Evolutionary conservation across 2,329 filamentous ascomycete genomes (phyloP), one percentile per base, ranked within the genome.

Genomic region (Beauveria pseudobassiana): DNA sequence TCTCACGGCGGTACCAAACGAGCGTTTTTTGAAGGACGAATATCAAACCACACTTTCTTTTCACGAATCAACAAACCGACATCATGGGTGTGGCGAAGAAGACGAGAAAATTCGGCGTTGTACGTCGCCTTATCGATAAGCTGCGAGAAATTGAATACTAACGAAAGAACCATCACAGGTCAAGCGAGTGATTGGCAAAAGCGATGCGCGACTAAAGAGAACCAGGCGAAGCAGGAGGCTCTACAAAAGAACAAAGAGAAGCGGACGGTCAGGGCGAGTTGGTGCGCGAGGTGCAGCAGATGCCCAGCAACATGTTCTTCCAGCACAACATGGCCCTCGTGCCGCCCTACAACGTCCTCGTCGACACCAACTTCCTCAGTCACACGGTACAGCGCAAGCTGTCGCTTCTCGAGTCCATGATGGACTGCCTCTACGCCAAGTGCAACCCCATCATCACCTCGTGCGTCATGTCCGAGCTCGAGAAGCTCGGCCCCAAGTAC

Each of bases 351-450:
- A 76, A 76, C 55, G 83, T 93, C 62, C 84, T 96, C 10, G 83
- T 95, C 70, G 91, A 96, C 74, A 93, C 91, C 73, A 96, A 96
- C 73, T 96, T 96, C 72, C 82, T 96, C 65, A 91, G 87, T 45
- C 92, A 96, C 75, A 95, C 92, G 0, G 90, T 98, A 2, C 90
- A 93, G 74, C 86, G 89, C 67, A 98, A 99, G 77, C 84, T 98
- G 22, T 91, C 93, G 40, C 79, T 98, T 14, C 82, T 96, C 22
- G 88, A 93, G 64, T 87, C 88, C 3, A 90, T 97, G 80, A 96
- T 97, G 91, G 92, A 97, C 74, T 89, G 90, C 59, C 82, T 99
- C 5, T 96, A 93, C 73, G 93, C 93, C 20, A 96, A 96, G 70
- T 95, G 90, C 73, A 91, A 87, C 24, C 91, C 92, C 20, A 88